phyloP scores from a whole-genome alignment of 2,329 filamentous ascomycete genomes.

The Scleromitrula shiraiana region DNA sequence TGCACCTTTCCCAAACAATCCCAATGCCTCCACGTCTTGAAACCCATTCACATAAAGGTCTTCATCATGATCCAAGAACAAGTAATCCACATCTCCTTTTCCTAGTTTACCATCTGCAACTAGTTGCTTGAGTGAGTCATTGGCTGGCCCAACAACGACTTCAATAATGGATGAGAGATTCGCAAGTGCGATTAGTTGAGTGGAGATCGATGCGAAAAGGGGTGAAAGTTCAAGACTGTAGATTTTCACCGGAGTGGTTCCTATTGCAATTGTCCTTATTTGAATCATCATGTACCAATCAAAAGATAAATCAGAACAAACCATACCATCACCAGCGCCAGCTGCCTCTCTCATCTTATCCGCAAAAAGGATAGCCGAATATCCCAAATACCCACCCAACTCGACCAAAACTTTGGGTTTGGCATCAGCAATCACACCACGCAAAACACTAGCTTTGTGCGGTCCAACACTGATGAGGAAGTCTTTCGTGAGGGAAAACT shows the following conservation, averaged over 20 bases:
- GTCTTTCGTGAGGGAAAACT: conserved; percentile 54
- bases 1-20: conserved; percentile 50
- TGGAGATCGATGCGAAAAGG: conserved; percentile 61
- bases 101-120: conserved; percentile 43
- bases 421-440: conserved; percentile 55
- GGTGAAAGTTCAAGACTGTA: conserved; percentile 58
- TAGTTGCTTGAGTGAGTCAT: conserved; percentile 52
- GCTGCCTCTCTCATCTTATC: conserved; percentile 43
- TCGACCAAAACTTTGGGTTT: conserved; percentile 66
- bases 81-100: conserved; percentile 52
- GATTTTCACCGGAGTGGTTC: conserved; percentile 50
- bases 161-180: conserved; percentile 60
- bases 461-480: conserved; percentile 73
- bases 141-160: conserved; percentile 60
- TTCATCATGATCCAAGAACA: conserved; percentile 76
- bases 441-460: conserved; percentile 62
- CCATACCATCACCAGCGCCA: not conserved
- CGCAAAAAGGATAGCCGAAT: conserved; percentile 69
- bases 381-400: conserved; percentile 73
- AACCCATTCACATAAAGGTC: conserved; percentile 64
- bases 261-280: too few species aligned
- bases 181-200: conserved; percentile 59
- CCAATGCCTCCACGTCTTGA: conserved; percentile 64
- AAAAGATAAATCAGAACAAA: too few species aligned
- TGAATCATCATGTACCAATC: too few species aligned